Conservation (phyloP, 441 rosid genomes). For the Pelargonium fulgidum region DNA sequence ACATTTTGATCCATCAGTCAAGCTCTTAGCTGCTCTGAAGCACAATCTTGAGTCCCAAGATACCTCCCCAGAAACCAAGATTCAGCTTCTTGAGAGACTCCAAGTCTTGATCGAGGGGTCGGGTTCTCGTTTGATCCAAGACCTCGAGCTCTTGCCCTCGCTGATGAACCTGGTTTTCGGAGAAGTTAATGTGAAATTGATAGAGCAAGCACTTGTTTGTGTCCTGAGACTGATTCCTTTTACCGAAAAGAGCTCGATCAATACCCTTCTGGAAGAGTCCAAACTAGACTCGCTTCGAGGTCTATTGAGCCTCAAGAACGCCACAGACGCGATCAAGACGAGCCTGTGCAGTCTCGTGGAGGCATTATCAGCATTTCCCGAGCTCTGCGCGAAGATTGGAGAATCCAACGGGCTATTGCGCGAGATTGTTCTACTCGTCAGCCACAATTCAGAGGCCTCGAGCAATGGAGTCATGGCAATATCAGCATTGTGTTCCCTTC, state of each 20-base stretch:
- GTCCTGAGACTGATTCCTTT: slow-evolving; percentile 27
- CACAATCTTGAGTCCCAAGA: slow-evolving; percentile 31
- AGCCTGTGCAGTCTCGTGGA: slow-evolving; percentile 37
- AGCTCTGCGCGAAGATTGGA: slow-evolving; percentile 28
- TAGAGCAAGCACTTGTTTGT: slow-evolving; percentile 33
- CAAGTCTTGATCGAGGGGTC: slow-evolving; percentile 25
- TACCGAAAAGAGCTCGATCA: slow-evolving; percentile 26
- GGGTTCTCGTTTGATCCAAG: slow-evolving; percentile 24
- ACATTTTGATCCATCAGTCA: slow-evolving; percentile 19
- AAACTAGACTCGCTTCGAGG: slow-evolving; percentile 27
- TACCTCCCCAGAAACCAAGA: slow-evolving; percentile 24
- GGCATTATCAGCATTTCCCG: slow-evolving; percentile 31
- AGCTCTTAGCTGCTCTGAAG: slow-evolving; percentile 29
- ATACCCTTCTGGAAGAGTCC: slow-evolving; percentile 33
- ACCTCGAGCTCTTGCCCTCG: slow-evolving; percentile 39
- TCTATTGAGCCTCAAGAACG: slow-evolving; percentile 30
- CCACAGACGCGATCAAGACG: slow-evolving; percentile 23
- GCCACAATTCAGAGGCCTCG: slow-evolving; percentile 20
- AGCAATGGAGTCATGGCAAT: slow-evolving; percentile 38
- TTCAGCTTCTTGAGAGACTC: slow-evolving; percentile 24
- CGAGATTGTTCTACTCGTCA: slow-evolving; percentile 24
- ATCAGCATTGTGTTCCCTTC: slow-evolving; percentile 35
- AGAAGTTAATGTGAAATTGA: slow-evolving; percentile 24
- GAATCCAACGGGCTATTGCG: slow-evolving; percentile 21
- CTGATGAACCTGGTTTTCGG: slow-evolving; percentile 33